phyloP scores from a whole-genome alignment of 441 rosid genomes.

The Lepidium campestre region DNA sequence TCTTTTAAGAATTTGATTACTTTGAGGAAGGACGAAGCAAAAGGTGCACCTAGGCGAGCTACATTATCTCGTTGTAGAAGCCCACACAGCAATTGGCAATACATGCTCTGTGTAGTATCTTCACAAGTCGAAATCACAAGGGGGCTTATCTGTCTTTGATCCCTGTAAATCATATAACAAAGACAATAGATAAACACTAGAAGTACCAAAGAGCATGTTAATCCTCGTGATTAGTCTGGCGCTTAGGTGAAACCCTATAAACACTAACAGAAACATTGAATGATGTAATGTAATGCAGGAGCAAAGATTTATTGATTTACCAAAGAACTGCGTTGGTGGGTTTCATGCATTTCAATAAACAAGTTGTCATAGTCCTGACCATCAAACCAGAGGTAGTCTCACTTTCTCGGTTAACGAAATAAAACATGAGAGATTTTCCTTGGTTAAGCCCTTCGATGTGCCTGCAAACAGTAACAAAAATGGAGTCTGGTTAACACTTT shows the following conservation, averaged over 20 bases:
- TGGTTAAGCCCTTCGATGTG: constrained; percentile 45
- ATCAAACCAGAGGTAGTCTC: constrained; percentile 51
- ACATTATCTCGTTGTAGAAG: constrained; percentile 51
- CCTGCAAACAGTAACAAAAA: constrained; percentile 29
- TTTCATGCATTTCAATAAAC: constrained; percentile 42
- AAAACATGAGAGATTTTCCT: constrained; percentile 60
- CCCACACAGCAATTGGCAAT: constrained; percentile 65
- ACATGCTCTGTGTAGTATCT: constrained; percentile 71
- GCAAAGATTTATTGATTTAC: constrained; percentile 7
- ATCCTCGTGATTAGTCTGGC: no score
- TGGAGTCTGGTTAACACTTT: not conserved
- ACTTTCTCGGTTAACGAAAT: constrained; percentile 50
- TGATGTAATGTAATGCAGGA: not conserved
- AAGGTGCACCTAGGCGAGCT: constrained; percentile 52
- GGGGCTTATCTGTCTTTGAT: constrained; percentile 46
- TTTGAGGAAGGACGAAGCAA: constrained; percentile 53
- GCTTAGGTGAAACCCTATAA: no score
- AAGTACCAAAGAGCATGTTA: no score
- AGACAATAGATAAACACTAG: not conserved
- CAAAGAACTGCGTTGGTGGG: constrained; percentile 37
- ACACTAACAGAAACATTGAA: not conserved
- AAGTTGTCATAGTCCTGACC: constrained; percentile 55
- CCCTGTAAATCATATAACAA: constrained; percentile 22
- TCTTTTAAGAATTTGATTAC: constrained; percentile 64
- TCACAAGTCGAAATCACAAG: constrained; percentile 49